phyloP scores from a whole-genome alignment of 768 basidiomycete genomes.

The Xerocomellus dryophilus region DNA sequence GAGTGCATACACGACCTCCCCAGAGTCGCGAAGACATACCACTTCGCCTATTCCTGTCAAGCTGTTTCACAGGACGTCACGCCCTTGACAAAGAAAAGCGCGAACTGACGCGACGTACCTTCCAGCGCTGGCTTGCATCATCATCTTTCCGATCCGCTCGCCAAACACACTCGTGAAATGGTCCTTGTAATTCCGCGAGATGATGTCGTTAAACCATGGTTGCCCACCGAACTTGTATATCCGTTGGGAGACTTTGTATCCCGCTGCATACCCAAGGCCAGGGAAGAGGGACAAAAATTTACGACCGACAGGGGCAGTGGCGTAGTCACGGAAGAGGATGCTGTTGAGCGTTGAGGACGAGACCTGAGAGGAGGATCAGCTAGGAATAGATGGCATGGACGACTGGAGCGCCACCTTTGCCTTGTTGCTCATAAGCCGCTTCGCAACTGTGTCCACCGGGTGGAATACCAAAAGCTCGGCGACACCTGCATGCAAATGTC shows the following conservation, averaged over 20 bases:
- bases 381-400: background rate
- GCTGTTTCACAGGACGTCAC: conserved; percentile 31
- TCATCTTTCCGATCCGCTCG: conserved; percentile 91
- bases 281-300: conserved; percentile 95
- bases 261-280: conserved; percentile 95
- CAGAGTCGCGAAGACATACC: conserved; percentile 40
- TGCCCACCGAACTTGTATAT: conserved; percentile 99
- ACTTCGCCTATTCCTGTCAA: conserved; percentile 91
- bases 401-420: conserved; percentile 48
- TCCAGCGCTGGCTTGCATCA: conserved; percentile 94
- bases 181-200: conserved; percentile 78
- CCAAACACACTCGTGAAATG: conserved; percentile 82
- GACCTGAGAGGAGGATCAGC: conserved; percentile 41
- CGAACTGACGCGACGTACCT: conserved; percentile 48
- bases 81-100: too few relatives aligned
- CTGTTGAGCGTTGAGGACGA: conserved; percentile 59
- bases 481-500: conserved; percentile 53
- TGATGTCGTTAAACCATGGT: conserved; percentile 94
- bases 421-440: conserved; percentile 98
- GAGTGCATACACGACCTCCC: background rate
- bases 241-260: conserved; percentile 93
- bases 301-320: conserved; percentile 58
- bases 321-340: conserved; percentile 87
- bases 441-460: conserved; percentile 97
- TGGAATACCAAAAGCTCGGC: conserved; percentile 95